These are phyloP conservation scores for Dactylellina haptotyla DNA, from an alignment of 2,329 filamentous ascomycete genomes.

Conservation along the genomic window DNA sequence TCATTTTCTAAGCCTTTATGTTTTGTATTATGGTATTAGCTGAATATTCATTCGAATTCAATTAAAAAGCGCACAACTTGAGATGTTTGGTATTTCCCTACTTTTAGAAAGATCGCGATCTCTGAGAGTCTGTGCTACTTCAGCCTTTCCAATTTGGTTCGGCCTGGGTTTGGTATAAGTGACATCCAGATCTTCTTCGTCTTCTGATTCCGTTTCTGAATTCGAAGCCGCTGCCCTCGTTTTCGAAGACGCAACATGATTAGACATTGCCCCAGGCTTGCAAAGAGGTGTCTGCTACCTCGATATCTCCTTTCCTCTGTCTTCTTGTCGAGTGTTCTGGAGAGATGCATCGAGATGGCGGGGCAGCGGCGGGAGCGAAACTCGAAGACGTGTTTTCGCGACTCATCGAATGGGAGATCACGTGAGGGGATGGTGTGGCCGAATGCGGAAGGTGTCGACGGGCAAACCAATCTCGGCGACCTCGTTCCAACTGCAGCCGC, in stretches of 20 bases:
- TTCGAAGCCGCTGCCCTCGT: not conserved
- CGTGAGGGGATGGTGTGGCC: not conserved
- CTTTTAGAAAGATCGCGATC: not conserved
- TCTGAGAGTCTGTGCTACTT: not conserved
- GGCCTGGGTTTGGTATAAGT: slow-evolving; percentile 6
- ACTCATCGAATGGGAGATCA: slow-evolving; percentile 45
- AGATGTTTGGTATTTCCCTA: not conserved
- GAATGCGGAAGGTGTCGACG: slow-evolving; percentile 8
- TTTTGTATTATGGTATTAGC: not conserved
- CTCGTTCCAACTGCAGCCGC: not conserved
- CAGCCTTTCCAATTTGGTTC: slow-evolving; percentile 23
- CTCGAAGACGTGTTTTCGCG: slow-evolving; percentile 39
- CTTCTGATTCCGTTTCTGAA: slow-evolving; percentile 8
- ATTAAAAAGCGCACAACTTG: not conserved
- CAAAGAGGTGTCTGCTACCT: not conserved
- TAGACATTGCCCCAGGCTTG: slow-evolving; percentile 1
- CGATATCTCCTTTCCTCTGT: not conserved
- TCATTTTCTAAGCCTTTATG: slow-evolving; percentile 3
- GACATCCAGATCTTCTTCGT: slow-evolving; percentile 47
- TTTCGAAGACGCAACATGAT: not conserved
- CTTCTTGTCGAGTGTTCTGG: not conserved
- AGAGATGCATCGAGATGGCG: not conserved
- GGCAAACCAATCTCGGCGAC: slow-evolving; percentile 2
- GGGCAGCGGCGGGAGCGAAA: not conserved
- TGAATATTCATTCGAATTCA: not conserved